Evolutionary conservation across 129 eudicot species (phyloP).

Genomic region (Calendula officinalis): DNA sequence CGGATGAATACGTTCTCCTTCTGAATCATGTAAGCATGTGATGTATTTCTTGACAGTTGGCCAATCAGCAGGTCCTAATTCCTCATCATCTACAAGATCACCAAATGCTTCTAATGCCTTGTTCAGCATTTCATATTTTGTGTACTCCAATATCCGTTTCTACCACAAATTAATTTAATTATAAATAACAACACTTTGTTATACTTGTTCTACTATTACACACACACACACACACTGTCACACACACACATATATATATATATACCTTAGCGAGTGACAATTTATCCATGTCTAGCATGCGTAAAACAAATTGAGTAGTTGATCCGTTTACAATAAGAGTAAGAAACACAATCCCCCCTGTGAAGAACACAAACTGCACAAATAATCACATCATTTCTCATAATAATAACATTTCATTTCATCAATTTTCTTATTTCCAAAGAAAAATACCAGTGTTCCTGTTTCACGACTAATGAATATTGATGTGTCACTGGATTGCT

Average conservation of each 20-base stretch:
- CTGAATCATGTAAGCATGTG: conserved; percentile 50
- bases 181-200: not conserved
- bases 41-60: conserved; percentile 65
- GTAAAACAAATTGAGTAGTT: conserved; percentile 82
- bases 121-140: conserved; percentile 86
- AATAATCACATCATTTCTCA: not conserved
- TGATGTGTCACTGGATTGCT: conserved; percentile 72
- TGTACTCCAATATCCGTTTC: conserved; percentile 80
- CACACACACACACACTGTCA: not conserved
- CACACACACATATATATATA: not conserved
- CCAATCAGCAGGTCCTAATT: conserved; percentile 95
- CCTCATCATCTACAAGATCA: conserved; percentile 91
- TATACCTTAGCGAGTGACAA: conserved; percentile 75
- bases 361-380: conserved; percentile 92
- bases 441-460: conserved; percentile 70
- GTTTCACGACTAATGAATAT: conserved; percentile 55
- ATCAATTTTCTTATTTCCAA: not conserved
- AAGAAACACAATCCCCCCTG: conserved; percentile 87
- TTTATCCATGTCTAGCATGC: conserved; percentile 61
- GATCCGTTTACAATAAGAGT: conserved; percentile 95
- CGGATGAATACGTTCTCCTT: conserved; percentile 66
- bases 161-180: conserved; percentile 29
- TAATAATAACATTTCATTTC: too few relatives aligned
- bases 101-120: conserved; percentile 87
- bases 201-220: not conserved